Percentiles rank a stretch among this genome's conserved stretches.
phyloP scores from a whole-genome alignment of 2,329 filamentous ascomycete genomes.

The Aciculosporium take region DNA sequence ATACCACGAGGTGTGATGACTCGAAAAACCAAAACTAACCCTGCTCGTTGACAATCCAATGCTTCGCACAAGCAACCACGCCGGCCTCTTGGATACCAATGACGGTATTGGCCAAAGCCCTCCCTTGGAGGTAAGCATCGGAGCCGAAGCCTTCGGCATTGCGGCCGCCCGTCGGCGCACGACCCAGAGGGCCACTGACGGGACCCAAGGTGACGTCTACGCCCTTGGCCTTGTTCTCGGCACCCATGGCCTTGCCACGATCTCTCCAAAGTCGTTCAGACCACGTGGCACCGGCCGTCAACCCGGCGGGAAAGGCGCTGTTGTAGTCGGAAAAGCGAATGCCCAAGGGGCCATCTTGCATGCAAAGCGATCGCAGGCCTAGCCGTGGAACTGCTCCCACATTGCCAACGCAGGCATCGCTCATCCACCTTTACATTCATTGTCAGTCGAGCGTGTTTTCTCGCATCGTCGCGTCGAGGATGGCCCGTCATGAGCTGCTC shows the following conservation, averaged over 20 bases:
- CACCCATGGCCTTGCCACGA: slow-evolving; percentile 32
- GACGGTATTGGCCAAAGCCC: slow-evolving; percentile 57
- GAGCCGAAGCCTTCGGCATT: slow-evolving; percentile 57
- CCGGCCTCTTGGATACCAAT: slow-evolving; percentile 70
- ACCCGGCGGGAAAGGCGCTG: slow-evolving; percentile 66
- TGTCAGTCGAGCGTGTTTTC: slow-evolving; percentile 2
- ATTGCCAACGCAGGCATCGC: slow-evolving; percentile 67
- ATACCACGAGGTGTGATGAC: background rate
- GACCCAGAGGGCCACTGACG: slow-evolving; percentile 32
- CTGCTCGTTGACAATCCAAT: slow-evolving; percentile 62
- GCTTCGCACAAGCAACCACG: slow-evolving; percentile 72
- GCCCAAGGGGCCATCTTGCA: slow-evolving; percentile 76
- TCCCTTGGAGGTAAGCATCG: slow-evolving; percentile 62
- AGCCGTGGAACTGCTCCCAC: slow-evolving; percentile 55
- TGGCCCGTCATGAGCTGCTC: slow-evolving; percentile 21
- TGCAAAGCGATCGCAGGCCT: slow-evolving; percentile 59
- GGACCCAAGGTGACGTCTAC: slow-evolving; percentile 54
- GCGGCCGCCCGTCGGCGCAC: slow-evolving; percentile 30
- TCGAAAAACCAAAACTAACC: slow-evolving; percentile 18
- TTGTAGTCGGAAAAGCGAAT: slow-evolving; percentile 65
- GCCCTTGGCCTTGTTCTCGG: slow-evolving; percentile 61
- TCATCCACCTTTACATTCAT: slow-evolving; percentile 20
- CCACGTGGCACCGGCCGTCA: slow-evolving; percentile 74
- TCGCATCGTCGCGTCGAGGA: background rate
- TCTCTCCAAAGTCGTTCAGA: slow-evolving; percentile 52